These are phyloP conservation scores for Globisporangium nodosum DNA, from an alignment of 352 stramenopile genomes.

Conservation along the genomic window DNA sequence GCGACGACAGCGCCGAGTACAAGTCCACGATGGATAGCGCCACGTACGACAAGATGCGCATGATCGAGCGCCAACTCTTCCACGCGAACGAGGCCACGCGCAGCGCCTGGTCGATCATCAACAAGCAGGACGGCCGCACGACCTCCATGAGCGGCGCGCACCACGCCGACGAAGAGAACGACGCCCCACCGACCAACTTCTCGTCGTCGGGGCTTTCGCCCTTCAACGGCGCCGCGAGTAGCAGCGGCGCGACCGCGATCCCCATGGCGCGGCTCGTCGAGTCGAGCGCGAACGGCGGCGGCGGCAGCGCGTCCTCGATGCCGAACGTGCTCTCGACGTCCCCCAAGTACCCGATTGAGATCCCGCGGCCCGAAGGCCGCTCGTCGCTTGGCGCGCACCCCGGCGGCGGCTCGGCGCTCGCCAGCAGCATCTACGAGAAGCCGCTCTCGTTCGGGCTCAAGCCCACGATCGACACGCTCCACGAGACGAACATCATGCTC, in stretches of 20 bases:
- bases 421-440: slow-evolving; percentile 24
- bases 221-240: background rate
- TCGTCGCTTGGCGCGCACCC: slow-evolving; percentile 43
- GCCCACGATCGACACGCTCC: slow-evolving; percentile 22
- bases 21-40: slow-evolving; percentile 71
- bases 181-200: background rate
- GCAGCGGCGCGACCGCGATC: slow-evolving; percentile 2
- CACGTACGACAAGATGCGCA: slow-evolving; percentile 77
- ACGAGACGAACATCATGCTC: slow-evolving; percentile 38
- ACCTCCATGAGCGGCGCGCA: slow-evolving; percentile 9
- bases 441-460: slow-evolving; percentile 23
- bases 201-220: slow-evolving; percentile 11
- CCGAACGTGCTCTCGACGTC: slow-evolving; percentile 19
- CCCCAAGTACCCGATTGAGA: slow-evolving; percentile 58
- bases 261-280: slow-evolving; percentile 12
- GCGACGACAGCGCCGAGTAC: slow-evolving; percentile 34
- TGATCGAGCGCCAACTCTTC: slow-evolving; percentile 75
- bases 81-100: slow-evolving; percentile 76
- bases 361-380: slow-evolving; percentile 36
- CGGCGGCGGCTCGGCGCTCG: background rate
- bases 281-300: slow-evolving; percentile 6
- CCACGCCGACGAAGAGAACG: slow-evolving; percentile 23
- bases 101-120: slow-evolving; percentile 81
- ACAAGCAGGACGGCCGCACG: slow-evolving; percentile 17
- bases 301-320: slow-evolving; percentile 11